These are phyloP conservation scores for Grigorovia humatica DNA, from an alignment of 805 yeast genomes.

Conservation along the genomic window DNA sequence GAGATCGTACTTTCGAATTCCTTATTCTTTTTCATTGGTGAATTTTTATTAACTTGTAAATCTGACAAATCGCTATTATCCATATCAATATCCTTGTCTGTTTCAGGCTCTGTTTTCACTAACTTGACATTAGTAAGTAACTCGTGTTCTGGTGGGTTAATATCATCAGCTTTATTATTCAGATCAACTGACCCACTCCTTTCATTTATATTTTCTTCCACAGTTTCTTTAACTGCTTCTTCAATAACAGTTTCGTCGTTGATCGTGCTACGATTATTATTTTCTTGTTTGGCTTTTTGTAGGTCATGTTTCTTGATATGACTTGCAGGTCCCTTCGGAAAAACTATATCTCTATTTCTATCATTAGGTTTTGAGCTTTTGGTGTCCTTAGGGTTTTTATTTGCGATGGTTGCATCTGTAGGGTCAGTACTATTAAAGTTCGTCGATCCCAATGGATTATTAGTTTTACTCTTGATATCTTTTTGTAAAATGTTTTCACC, in stretches of 20 bases:
- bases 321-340: neutral
- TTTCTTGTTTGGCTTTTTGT: neutral
- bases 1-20: neutral
- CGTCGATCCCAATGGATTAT: neutral
- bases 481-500: neutral
- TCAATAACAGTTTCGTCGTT: neutral
- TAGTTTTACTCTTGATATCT: neutral
- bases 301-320: neutral
- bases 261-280: neutral
- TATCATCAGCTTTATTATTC: neutral
- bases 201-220: neutral
- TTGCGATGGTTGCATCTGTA: neutral
- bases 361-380: conserved; percentile 10
- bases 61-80: neutral
- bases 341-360: neutral
- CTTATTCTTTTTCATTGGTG: neutral
- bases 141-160: neutral
- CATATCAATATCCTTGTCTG: neutral
- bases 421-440: neutral
- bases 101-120: neutral
- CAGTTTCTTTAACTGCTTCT: neutral
- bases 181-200: neutral
- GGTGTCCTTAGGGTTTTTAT: neutral
- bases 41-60: neutral
- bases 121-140: neutral